A percentile compares a stretch with the other conserved stretches of the same genome.
These are phyloP conservation scores for Ganoderma lucidum DNA, from an alignment of 1,284 basidiomycete species.

Conservation along the genomic window DNA sequence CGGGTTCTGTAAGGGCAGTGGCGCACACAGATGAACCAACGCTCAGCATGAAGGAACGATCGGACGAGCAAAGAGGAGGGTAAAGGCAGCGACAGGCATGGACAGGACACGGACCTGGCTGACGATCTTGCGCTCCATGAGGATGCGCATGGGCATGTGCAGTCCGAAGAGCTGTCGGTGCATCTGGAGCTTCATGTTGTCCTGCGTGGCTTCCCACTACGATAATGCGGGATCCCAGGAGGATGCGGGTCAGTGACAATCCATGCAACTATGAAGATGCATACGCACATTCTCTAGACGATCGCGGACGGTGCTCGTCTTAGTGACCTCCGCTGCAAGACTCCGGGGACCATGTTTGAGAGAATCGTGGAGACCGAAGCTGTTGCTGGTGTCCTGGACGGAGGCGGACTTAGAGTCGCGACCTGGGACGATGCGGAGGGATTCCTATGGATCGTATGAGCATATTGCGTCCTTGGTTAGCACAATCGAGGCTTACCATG, in stretches of 20 bases:
- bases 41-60: not conserved
- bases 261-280: not conserved
- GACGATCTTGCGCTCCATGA: conserved; percentile 96
- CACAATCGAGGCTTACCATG: not conserved
- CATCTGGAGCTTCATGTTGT: conserved; percentile 86
- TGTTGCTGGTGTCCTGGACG: conserved; percentile 72
- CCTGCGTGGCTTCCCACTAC: conserved; percentile 95
- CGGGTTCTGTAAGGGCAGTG: conserved; percentile 52
- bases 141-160: conserved; percentile 85
- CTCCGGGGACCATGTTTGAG: conserved; percentile 79
- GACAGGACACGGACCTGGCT: conserved; percentile 61
- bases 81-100: too few relatives aligned
- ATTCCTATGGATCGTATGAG: conserved; percentile 53
- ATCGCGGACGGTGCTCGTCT: conserved; percentile 61
- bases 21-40: conserved; percentile 6
- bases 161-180: conserved; percentile 89
- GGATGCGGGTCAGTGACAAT: not conserved
- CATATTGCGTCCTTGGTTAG: fast-evolving
- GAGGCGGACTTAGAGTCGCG: conserved; percentile 66
- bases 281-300: conserved; percentile 76
- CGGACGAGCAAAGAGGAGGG: not conserved
- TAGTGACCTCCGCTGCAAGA: conserved; percentile 74
- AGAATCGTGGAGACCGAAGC: conserved; percentile 81
- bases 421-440: conserved; percentile 73
- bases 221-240: not conserved